Evolutionary conservation across 305 asterid genomes (phyloP).

Genomic region (Fraxinus floribunda): DNA sequence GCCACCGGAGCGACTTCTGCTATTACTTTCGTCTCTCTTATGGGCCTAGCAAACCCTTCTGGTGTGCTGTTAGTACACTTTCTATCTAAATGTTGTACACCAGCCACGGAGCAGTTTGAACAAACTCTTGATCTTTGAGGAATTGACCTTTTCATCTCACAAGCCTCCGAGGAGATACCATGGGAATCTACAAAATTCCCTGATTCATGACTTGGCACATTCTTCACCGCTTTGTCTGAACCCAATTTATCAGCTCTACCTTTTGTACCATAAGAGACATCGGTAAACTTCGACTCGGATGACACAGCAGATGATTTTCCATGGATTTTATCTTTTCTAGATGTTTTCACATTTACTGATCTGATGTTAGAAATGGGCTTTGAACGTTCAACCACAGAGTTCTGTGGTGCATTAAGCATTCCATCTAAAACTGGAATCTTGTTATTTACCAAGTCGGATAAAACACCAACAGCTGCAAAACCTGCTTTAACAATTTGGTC

Average conservation of each 20-base stretch:
- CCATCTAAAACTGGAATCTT: conserved; percentile 65
- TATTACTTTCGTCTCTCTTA: conserved; percentile 38
- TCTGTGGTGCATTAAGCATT: conserved; percentile 29
- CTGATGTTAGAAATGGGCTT: conserved; percentile 45
- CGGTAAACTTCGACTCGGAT: conserved; percentile 28
- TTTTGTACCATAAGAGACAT: conserved; percentile 26
- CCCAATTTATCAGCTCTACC: conserved; percentile 38
- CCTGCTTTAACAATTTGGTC: conserved; percentile 85
- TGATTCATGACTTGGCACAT: conserved; percentile 33
- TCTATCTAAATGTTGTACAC: conserved; percentile 40
- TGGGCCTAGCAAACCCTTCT: conserved; percentile 43
- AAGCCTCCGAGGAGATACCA: conserved; percentile 31
- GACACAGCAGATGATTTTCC: conserved; percentile 39
- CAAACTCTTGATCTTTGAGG: conserved; percentile 52
- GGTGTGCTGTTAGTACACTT: conserved; percentile 31
- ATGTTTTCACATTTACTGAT: conserved; percentile 41
- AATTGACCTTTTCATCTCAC: conserved; percentile 39
- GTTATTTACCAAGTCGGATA: conserved; percentile 70
- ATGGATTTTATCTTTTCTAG: conserved; percentile 41
- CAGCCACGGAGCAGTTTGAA: conserved; percentile 38
- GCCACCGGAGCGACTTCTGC: conserved; percentile 35
- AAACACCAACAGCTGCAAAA: conserved; percentile 78
- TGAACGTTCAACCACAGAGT: conserved; percentile 45
- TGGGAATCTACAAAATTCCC: conserved; percentile 30
- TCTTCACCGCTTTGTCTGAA: conserved; percentile 30